Evolutionary conservation across 2,329 filamentous ascomycete species (phyloP).

Genomic region (Trichoderma aggressivum): DNA sequence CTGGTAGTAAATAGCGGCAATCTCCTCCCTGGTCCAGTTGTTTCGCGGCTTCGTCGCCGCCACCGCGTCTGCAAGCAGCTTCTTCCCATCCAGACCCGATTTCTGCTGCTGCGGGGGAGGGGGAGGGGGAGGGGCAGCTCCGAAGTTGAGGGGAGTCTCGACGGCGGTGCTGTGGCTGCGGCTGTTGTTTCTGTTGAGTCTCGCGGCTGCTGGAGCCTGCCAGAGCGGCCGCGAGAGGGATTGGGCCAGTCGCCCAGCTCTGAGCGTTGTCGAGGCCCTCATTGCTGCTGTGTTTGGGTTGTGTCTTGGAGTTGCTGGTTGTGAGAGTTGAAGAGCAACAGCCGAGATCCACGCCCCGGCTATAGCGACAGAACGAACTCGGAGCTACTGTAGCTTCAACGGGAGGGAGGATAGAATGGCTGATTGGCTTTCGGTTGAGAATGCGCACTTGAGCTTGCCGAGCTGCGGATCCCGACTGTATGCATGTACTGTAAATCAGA

Average conservation of each 20-base stretch:
- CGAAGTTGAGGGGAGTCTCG: slow-evolving; percentile 14
- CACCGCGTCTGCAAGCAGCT: slow-evolving; percentile 51
- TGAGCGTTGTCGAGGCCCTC: not conserved
- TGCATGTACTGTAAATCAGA: not conserved
- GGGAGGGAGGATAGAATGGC: not conserved
- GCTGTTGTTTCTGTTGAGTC: not conserved
- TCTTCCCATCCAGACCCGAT: slow-evolving; percentile 23
- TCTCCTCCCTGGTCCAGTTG: slow-evolving; percentile 79
- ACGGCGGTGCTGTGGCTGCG: slow-evolving; percentile 17
- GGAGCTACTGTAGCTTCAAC: not conserved
- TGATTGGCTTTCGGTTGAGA: not conserved
- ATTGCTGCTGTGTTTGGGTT: not conserved
- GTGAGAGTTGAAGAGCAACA: not conserved
- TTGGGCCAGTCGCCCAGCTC: slow-evolving; percentile 11
- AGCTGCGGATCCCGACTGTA: not conserved
- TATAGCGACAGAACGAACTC: not conserved
- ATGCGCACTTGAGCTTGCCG: not conserved
- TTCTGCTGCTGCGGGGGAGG: slow-evolving; percentile 14
- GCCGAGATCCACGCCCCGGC: not conserved
- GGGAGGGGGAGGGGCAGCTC: not conserved
- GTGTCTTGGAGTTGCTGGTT: not conserved
- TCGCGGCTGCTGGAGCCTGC: slow-evolving; percentile 1
- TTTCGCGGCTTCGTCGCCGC: slow-evolving; percentile 60
- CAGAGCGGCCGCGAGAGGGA: not conserved
- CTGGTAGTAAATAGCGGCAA: slow-evolving; percentile 75